These are phyloP conservation scores for Phlebopus sp. DNA, from an alignment of 1,284 basidiomycete species.

Conservation along the genomic window DNA sequence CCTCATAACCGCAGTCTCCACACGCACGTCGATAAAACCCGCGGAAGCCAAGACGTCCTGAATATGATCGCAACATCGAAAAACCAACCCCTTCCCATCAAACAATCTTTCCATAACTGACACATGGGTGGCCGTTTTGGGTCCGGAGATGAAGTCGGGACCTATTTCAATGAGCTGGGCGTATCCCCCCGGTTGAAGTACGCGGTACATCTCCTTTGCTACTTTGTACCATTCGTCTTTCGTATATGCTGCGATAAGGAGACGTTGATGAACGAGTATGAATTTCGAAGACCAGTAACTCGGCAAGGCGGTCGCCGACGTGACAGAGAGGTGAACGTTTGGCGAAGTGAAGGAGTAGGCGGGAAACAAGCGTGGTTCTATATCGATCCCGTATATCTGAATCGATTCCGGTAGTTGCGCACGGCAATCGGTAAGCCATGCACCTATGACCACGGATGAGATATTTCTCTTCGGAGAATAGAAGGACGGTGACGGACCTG, in stretches of 20 bases:
- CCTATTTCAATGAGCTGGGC: slow-evolving; percentile 29
- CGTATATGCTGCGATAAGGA: slow-evolving; percentile 30
- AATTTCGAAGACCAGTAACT: slow-evolving; percentile 27
- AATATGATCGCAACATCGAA: slow-evolving; percentile 13
- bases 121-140: slow-evolving; percentile 15
- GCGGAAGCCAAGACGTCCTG: slow-evolving; percentile 17
- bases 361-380: slow-evolving; percentile 19
- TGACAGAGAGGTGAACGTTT: slow-evolving; percentile 20
- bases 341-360: slow-evolving; percentile 1
- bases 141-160: slow-evolving; percentile 18
- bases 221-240: slow-evolving; percentile 24
- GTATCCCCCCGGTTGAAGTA: slow-evolving; percentile 30
- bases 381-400: slow-evolving; percentile 22
- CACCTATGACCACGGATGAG: slow-evolving; percentile 4
- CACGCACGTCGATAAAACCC: slow-evolving; percentile 19
- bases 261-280: slow-evolving; percentile 31
- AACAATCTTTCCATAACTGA: slow-evolving; percentile 17
- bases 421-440: slow-evolving; percentile 22
- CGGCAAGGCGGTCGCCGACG: slow-evolving; percentile 18
- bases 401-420: slow-evolving; percentile 15
- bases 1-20: slow-evolving; percentile 13
- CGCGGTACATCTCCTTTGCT: slow-evolving; percentile 27
- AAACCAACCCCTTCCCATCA: slow-evolving; percentile 8
- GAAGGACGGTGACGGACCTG: slow-evolving; percentile 8
- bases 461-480: background rate